Percentiles rank a stretch among this genome's conserved stretches.
Conservation (phyloP, 805 yeast species). For the Peterozyma xylosa region DNA sequence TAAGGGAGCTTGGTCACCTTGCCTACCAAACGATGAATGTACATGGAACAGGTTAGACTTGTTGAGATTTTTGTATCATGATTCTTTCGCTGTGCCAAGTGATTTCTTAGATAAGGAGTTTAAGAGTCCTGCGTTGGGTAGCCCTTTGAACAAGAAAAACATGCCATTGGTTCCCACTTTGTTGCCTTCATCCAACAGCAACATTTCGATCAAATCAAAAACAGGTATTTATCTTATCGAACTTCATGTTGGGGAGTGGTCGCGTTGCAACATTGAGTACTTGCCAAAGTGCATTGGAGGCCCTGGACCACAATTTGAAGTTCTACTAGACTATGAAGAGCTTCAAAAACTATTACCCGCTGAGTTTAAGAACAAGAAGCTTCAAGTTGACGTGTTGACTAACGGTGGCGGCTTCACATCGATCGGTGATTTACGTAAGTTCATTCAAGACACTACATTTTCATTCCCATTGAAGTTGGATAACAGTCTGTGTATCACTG, state of each 20-base stretch:
- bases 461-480: slow-evolving; percentile 11
- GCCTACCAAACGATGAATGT: slow-evolving; percentile 58
- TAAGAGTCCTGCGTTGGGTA: slow-evolving; percentile 21
- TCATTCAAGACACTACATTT: slow-evolving; percentile 15
- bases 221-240: slow-evolving; percentile 76
- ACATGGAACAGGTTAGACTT: slow-evolving; percentile 84
- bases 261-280: slow-evolving; percentile 54
- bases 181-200: slow-evolving; percentile 16
- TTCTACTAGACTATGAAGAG: slow-evolving; percentile 41
- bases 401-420: slow-evolving; percentile 53
- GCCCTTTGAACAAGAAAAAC: not conserved
- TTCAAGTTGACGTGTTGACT: slow-evolving; percentile 46
- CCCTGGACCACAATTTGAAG: slow-evolving; percentile 46
- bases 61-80: slow-evolving; percentile 73
- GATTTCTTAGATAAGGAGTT: slow-evolving; percentile 42
- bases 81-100: slow-evolving; percentile 62
- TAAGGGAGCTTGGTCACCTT: slow-evolving; percentile 39
- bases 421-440: slow-evolving; percentile 40
- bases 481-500: not conserved
- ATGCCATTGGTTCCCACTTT: slow-evolving; percentile 35
- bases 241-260: slow-evolving; percentile 52
- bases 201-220: slow-evolving; percentile 24
- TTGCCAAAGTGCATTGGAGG: slow-evolving; percentile 52
- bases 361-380: slow-evolving; percentile 24
- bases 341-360: slow-evolving; percentile 30